These are phyloP conservation scores for Fusarium albidum DNA, from an alignment of 2,329 filamentous ascomycete genomes.

Conservation along the genomic window DNA sequence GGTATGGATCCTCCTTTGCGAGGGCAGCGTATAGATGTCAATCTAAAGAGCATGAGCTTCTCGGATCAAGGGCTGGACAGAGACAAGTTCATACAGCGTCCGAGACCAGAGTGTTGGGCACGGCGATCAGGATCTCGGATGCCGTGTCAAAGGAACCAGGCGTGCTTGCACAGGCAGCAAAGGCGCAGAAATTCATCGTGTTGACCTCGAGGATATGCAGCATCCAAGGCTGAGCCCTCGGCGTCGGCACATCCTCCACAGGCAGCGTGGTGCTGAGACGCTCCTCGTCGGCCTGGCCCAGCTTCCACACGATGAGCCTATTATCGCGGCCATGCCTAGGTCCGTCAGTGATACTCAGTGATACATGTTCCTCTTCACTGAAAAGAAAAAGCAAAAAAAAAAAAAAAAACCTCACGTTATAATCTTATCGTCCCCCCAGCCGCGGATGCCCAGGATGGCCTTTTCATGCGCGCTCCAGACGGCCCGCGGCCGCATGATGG, in stretches of 20 bases:
- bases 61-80: background rate
- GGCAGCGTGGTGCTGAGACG: slow-evolving; percentile 74
- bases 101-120: slow-evolving; percentile 79
- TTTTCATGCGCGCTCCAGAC: slow-evolving; percentile 88
- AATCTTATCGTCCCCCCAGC: slow-evolving; percentile 76
- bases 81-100: slow-evolving; percentile 66
- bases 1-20: slow-evolving; percentile 71
- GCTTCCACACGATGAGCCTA: slow-evolving; percentile 84
- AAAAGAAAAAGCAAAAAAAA: background rate
- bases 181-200: slow-evolving; percentile 94
- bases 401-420: slow-evolving; percentile 73
- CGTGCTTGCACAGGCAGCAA: slow-evolving; percentile 65
- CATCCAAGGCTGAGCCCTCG: slow-evolving; percentile 79
- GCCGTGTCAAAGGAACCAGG: slow-evolving; percentile 34
- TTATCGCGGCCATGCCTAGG: slow-evolving; percentile 89
- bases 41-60: slow-evolving; percentile 55
- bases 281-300: slow-evolving; percentile 67
- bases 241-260: slow-evolving; percentile 64
- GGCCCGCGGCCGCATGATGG: slow-evolving; percentile 79
- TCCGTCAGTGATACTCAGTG: background rate
- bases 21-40: slow-evolving; percentile 85
- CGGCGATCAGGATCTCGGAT: slow-evolving; percentile 72
- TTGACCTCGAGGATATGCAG: slow-evolving; percentile 86
- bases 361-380: no score
- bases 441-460: slow-evolving; percentile 76